These are phyloP conservation scores for Isochrysis galbana DNA, from an alignment of 78 protist species.

Conservation along the genomic window DNA sequence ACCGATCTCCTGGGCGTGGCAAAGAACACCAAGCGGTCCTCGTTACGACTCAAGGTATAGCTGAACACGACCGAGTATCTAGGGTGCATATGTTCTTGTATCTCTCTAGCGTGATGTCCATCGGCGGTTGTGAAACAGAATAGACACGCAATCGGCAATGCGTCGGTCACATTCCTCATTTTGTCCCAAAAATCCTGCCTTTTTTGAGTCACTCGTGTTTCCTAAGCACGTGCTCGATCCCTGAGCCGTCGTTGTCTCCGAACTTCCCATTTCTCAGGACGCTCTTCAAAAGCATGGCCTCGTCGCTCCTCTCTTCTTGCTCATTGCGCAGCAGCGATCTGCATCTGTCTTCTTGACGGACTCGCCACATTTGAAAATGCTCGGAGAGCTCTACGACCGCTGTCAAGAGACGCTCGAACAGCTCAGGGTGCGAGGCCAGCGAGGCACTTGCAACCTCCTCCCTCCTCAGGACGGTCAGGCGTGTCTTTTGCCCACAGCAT, in stretches of 20 bases:
- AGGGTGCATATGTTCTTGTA: no score
- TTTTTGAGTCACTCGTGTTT: no score
- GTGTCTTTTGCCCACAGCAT: no score
- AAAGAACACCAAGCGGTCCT: not conserved
- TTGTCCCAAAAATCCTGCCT: no score
- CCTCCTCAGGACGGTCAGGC: no score
- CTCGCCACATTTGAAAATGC: slow-evolving; percentile 49
- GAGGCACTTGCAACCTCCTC: not conserved
- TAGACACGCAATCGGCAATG: no score
- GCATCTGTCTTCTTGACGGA: not conserved
- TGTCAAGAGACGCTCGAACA: slow-evolving; percentile 58
- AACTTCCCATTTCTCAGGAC: no score
- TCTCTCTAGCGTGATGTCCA: no score
- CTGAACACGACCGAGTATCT: no score
- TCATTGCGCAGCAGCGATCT: not conserved
- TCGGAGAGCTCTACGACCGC: slow-evolving; percentile 67
- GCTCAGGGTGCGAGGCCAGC: not conserved
- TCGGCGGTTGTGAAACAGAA: not conserved
- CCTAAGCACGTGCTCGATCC: no score
- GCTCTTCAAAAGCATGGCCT: not conserved
- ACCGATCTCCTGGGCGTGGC: not conserved
- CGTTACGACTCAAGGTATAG: not conserved
- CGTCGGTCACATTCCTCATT: no score
- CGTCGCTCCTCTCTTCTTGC: not conserved
- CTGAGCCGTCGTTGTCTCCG: no score